Conservation (phyloP, 1,284 basidiomycete genomes). For the Sphagnurus paluster region DNA sequence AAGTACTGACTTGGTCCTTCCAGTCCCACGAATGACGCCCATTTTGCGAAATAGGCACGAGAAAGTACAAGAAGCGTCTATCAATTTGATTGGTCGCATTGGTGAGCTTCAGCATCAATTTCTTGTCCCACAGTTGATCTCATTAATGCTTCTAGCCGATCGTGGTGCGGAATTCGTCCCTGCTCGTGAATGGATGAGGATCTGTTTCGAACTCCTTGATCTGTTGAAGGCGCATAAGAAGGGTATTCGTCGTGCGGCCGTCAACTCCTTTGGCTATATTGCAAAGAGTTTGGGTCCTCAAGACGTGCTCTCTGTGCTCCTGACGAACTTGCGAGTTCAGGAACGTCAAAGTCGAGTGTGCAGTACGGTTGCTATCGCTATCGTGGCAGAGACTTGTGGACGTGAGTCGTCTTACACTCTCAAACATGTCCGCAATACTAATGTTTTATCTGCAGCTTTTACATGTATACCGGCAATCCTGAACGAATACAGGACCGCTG, state of each 20-base stretch:
- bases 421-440: slow-evolving; percentile 16
- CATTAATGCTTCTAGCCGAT: slow-evolving; percentile 63
- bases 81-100: slow-evolving; percentile 99
- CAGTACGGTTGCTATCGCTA: slow-evolving; percentile 97
- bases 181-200: slow-evolving; percentile 99
- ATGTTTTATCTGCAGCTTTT: slow-evolving; percentile 62
- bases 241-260: slow-evolving; percentile 96
- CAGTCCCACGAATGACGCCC: slow-evolving; percentile 98
- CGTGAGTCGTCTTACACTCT: slow-evolving; percentile 50
- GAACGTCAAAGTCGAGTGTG: slow-evolving; percentile 99
- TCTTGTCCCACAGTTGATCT: slow-evolving; percentile 2
- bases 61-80: slow-evolving; percentile 99
- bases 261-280: slow-evolving; percentile 99
- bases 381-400: slow-evolving; percentile 96
- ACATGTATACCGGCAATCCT: slow-evolving; percentile 99
- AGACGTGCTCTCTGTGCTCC: slow-evolving; percentile 93
- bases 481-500: slow-evolving; percentile 97
- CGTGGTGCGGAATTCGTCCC: slow-evolving; percentile 98
- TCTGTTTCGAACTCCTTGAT: slow-evolving; percentile 98
- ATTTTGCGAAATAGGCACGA: slow-evolving; percentile 99
- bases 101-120: slow-evolving; percentile 44
- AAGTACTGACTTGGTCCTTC: slow-evolving; percentile 18
- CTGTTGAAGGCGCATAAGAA: slow-evolving; percentile 99
- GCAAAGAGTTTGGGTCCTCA: slow-evolving; percentile 99
- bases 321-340: slow-evolving; percentile 97